Evolutionary conservation across 2,329 filamentous ascomycete genomes (phyloP), one percentile per base, ranked within the genome.

Genomic region (Didymella exigua): DNA sequence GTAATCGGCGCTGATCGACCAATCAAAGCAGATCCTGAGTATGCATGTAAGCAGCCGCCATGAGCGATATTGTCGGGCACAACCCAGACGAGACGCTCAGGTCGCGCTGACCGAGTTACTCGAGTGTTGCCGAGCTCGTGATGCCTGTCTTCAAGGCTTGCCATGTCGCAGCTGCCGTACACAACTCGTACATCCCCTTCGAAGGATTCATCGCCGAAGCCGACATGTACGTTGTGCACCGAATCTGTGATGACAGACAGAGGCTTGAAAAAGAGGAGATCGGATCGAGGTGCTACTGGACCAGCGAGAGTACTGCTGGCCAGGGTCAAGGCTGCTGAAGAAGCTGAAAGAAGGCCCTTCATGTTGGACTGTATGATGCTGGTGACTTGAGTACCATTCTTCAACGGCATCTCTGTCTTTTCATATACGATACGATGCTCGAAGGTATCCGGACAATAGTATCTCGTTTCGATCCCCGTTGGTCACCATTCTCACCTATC

Each of bases 151-250:
- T 65, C 54, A 8, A 66, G 54, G 8, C 65, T 54, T 18, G 59
- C 41, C 56, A 78, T 75, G 38, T 75, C 65, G 56, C 80, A 82
- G 37, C 74, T 63, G 1, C 79, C 81, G 58, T 82, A 79, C 6
- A 80, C 73, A 21, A 81, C 59, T 2, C 72, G 71, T 8, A 82
- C 52, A 14, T 78, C 68, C 6, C 79, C 80, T 50, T 80, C 76
- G 26, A 79, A 76, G 7, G 59, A 42, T 18, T 70, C 67, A 16
- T 72, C 67, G 33, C 72, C 71, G 56, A 78, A 81, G 5, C 68
- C 72, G 18, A 83, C 67, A 37, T 82, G 76, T 26, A 83, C 71
- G 60, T 83, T 83, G 61, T 83, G 79, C 55, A 83, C 61, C 0
- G 76, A 78, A 53, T 76, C 75, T 0, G 72, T 58, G 1, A 69